phyloP scores from a whole-genome alignment of 192 early-diverging fungal genomes.

The Podila horticola region DNA sequence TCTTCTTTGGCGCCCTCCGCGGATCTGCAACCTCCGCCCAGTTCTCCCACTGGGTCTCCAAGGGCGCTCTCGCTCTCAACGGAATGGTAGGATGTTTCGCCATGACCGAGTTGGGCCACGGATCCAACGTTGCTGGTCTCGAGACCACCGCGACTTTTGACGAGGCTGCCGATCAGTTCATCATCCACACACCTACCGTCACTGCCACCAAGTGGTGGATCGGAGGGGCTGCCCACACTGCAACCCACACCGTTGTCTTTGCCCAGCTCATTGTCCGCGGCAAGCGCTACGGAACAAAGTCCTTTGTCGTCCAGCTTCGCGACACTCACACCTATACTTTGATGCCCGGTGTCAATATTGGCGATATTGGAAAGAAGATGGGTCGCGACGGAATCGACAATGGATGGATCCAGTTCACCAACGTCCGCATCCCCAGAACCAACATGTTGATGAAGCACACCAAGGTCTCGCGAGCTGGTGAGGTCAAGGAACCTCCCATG shows the following conservation, averaged over 20 bases:
- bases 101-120: conserved; percentile 85
- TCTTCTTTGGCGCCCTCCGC: conserved; percentile 88
- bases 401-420: conserved; percentile 91
- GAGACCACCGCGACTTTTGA: conserved; percentile 93
- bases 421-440: conserved; percentile 87
- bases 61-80: conserved; percentile 81
- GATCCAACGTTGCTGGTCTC: conserved; percentile 87
- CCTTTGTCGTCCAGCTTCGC: conserved; percentile 88
- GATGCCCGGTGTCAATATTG: conserved; percentile 87
- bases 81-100: conserved; percentile 90
- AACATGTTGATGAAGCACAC: conserved; percentile 95
- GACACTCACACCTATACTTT: conserved; percentile 79
- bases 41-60: conserved; percentile 83
- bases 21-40: conserved; percentile 86
- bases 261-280: conserved; percentile 85
- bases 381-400: conserved; percentile 91
- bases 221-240: conserved; percentile 88
- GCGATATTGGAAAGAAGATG: conserved; percentile 95
- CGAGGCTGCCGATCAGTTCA: conserved; percentile 76
- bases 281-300: conserved; percentile 84
- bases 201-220: conserved; percentile 97
- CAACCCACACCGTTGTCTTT: conserved; percentile 83
- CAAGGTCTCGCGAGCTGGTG: conserved; percentile 81
- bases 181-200: conserved; percentile 78
- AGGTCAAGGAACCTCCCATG: conserved; percentile 80